These are phyloP conservation scores for Entoloma clypeatum DNA, from an alignment of 1,284 basidiomycete genomes.

Conservation along the genomic window DNA sequence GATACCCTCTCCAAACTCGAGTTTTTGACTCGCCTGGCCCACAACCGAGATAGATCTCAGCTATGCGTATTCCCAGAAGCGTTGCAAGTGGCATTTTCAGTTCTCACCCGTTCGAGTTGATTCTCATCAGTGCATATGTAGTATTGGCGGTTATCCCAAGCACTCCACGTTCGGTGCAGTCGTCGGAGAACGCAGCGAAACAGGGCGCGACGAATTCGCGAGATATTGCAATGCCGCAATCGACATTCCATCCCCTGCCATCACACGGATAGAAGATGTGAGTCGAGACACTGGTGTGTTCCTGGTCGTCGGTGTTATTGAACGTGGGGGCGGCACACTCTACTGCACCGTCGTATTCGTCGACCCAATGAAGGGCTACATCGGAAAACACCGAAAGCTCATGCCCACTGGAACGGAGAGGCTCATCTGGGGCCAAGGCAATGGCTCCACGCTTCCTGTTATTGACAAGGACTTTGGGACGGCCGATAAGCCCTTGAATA, in stretches of 20 bases:
- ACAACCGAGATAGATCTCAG: slow-evolving; percentile 47
- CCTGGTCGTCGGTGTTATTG: slow-evolving; percentile 67
- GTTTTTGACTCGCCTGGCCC: slow-evolving; percentile 45
- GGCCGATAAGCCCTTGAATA: slow-evolving; percentile 29
- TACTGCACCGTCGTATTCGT: slow-evolving; percentile 72
- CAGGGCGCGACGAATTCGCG: slow-evolving; percentile 60
- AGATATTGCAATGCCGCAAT: slow-evolving; percentile 56
- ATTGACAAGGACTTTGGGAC: slow-evolving; percentile 32
- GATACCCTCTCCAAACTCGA: slow-evolving; percentile 59
- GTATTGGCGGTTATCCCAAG: slow-evolving; percentile 67
- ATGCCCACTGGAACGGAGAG: slow-evolving; percentile 69
- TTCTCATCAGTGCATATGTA: slow-evolving; percentile 22
- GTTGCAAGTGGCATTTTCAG: slow-evolving; percentile 44
- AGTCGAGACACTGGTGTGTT: slow-evolving; percentile 51
- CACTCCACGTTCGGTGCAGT: slow-evolving; percentile 56
- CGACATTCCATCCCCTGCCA: slow-evolving; percentile 50
- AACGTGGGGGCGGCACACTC: slow-evolving; percentile 60
- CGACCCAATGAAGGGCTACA: slow-evolving; percentile 50
- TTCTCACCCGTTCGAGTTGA: neutral
- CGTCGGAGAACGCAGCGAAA: slow-evolving; percentile 48
- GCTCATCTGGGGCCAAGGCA: slow-evolving; percentile 66
- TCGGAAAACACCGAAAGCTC: slow-evolving; percentile 71
- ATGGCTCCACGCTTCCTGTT: slow-evolving; percentile 48
- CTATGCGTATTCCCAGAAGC: slow-evolving; percentile 73
- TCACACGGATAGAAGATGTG: slow-evolving; percentile 48